Conservation (phyloP, 805 yeast genomes). For the Zygotorulaspora danielsina region DNA sequence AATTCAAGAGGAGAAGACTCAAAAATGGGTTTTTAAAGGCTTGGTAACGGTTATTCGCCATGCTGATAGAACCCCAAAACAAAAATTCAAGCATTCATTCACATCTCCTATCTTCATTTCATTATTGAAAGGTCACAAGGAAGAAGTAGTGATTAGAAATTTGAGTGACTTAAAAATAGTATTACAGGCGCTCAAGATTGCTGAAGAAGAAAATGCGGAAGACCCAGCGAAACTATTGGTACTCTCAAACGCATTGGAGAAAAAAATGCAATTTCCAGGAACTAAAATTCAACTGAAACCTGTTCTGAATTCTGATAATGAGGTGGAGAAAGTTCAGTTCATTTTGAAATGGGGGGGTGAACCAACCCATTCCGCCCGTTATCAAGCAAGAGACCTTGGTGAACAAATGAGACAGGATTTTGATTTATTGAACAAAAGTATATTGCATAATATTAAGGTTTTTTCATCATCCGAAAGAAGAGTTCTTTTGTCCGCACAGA, state of each 20-base stretch:
- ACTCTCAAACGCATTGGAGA: constrained; percentile 76
- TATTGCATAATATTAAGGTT: constrained; percentile 78
- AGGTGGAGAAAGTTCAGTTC: constrained; percentile 91
- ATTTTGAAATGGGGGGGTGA: constrained; percentile 99
- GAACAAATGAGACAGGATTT: constrained; percentile 93
- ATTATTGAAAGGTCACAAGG: constrained; percentile 86
- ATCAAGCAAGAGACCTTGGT: constrained; percentile 93
- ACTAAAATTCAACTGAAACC: constrained; percentile 96
- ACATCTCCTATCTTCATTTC: constrained; percentile 82
- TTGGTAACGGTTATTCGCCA: constrained; percentile 88
- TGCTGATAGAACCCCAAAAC: constrained; percentile 98
- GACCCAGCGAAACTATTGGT: constrained; percentile 73
- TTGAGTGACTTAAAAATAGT: constrained; percentile 82
- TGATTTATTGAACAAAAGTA: constrained; percentile 76
- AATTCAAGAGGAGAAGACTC: constrained; percentile 44
- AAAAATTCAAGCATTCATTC: constrained; percentile 93
- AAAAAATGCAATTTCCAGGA: constrained; percentile 88
- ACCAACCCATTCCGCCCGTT: constrained; percentile 94
- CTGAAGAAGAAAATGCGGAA: constrained; percentile 74
- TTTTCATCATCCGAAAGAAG: constrained; percentile 93
- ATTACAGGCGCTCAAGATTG: constrained; percentile 74
- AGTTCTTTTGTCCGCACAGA: constrained; percentile 86
- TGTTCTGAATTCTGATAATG: constrained; percentile 57
- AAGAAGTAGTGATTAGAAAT: constrained; percentile 91
- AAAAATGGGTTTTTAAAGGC: constrained; percentile 96